Base-by-base conservation (phyloP, 2,329 filamentous ascomycete species). In the Elsinoe necatrix region DNA sequence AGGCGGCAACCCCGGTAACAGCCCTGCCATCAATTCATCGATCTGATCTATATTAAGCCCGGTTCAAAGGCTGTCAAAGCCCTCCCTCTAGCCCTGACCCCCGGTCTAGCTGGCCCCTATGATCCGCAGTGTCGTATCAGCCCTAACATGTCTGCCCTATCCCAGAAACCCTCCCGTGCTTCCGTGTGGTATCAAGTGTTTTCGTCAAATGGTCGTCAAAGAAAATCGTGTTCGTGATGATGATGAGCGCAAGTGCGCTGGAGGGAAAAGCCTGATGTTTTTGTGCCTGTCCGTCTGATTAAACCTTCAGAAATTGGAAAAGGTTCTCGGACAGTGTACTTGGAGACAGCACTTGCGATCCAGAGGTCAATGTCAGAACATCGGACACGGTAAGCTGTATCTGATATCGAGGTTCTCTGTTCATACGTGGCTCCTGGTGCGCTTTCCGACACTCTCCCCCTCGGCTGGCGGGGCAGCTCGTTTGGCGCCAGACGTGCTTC, bases 401-500 rank as follows among this genome's bases (percentile, higher is more conserved):
- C 4, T 29, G 4, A 9, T 29, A 3, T n/a, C 4, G 31, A 4
- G 16, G n/a, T 31, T 16, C 8, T 16, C 7, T 12, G 25, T 1
- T 35, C 23, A 50, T 3, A 34, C 27, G 29, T 25, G 25, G 29
- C 54, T 56, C 21, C 54, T 45, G 18, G 54, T 56, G 16, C 54
- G 54, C 41, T 56, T 56, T 7, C 39, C 37, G 25, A 37, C 14
- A 21, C 29, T 48, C 31, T 42, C 23, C 23, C 43, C 37, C 7
- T 23, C 54, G 3, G 39, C n/a, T 48, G 23, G n/a, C 23, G 39
- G 29, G 2, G 42, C 23, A 20, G 54, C 21, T 21, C 54, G 39
- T 41, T 56, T 56, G 23, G 42, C 48, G 21, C 52, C 52, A 11
- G 54, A 56, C 4, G 42, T 21, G 18, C 27, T 56, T 8, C 42